phyloP scores from a whole-genome alignment of 352 stramenopile genomes.

The Pythium insidiosum region DNA sequence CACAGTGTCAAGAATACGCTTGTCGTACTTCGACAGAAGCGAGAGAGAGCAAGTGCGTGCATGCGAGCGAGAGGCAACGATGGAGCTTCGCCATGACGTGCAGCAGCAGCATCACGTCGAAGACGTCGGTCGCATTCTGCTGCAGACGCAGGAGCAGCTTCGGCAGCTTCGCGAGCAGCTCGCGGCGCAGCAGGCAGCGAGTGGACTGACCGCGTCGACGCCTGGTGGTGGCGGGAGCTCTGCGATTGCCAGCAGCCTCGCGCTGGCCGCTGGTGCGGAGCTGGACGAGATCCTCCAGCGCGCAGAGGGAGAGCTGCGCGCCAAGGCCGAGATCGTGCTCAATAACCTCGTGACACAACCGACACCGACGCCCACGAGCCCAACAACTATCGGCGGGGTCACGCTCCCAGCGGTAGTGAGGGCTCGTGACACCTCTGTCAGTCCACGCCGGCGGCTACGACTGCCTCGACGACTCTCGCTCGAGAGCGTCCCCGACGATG shows the following conservation, averaged over 20 bases:
- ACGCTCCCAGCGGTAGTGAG: too few relatives aligned
- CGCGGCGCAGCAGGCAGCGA: slow-evolving; percentile 7
- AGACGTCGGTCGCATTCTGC: slow-evolving; percentile 69
- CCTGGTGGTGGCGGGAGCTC: too few relatives aligned
- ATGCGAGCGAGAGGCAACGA: slow-evolving; percentile 7
- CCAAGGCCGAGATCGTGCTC: slow-evolving; percentile 77
- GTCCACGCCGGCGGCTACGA: too few relatives aligned
- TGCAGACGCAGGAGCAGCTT: slow-evolving; percentile 79
- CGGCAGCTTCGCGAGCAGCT: slow-evolving; percentile 69
- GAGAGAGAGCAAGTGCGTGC: too few relatives aligned
- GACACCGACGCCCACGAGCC: slow-evolving; percentile 23
- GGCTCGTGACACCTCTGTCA: too few relatives aligned
- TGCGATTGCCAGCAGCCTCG: too few relatives aligned
- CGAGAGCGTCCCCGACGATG: neutral
- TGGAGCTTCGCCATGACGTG: slow-evolving; percentile 75
- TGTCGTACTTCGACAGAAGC: too few relatives aligned
- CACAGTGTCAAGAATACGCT: too few relatives aligned
- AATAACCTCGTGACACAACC: slow-evolving; percentile 44
- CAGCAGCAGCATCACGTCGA: slow-evolving; percentile 78
- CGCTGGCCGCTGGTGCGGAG: slow-evolving; percentile 27
- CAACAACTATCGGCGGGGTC: too few relatives aligned
- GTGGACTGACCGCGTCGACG: neutral
- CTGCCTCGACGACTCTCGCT: too few relatives aligned
- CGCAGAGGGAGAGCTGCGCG: slow-evolving; percentile 57
- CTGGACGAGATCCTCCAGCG: slow-evolving; percentile 66